A percentile compares a stretch with the other conserved stretches of the same genome.
These are phyloP conservation scores for Hypoxylon sp. DNA, from an alignment of 2,329 filamentous ascomycete species.

Conservation along the genomic window DNA sequence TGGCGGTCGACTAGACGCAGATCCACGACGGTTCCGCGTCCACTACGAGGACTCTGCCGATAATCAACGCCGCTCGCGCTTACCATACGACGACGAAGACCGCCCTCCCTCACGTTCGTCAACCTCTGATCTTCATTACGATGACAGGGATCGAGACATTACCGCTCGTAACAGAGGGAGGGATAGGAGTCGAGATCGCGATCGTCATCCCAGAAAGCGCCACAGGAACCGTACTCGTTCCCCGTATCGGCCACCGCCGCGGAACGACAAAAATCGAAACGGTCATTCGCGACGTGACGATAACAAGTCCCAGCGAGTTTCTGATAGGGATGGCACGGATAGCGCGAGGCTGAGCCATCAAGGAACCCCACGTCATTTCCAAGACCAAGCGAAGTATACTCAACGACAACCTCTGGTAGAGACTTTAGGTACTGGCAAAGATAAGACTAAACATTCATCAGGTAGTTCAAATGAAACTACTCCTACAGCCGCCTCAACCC, in stretches of 20 bases:
- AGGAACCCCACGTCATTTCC: constrained; percentile 59
- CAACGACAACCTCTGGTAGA: constrained; percentile 71
- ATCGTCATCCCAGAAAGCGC: constrained; percentile 64
- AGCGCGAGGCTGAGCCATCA: constrained; percentile 60
- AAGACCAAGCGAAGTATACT: constrained; percentile 69
- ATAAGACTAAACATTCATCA: constrained; percentile 76
- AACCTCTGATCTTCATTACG: constrained; percentile 56
- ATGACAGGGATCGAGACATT: constrained; percentile 63
- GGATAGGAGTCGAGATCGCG: constrained; percentile 47
- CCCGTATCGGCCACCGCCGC: constrained; percentile 45
- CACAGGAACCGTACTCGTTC: constrained; percentile 59
- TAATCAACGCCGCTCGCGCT: constrained; percentile 60
- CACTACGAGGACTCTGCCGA: constrained; percentile 70
- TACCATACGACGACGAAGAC: constrained; percentile 69
- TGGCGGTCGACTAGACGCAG: constrained; percentile 58
- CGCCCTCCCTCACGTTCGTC: constrained; percentile 59
- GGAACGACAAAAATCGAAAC: constrained; percentile 46
- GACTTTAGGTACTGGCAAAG: constrained; percentile 68
- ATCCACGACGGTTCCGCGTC: constrained; percentile 70
- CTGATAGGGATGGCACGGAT: constrained; percentile 49
- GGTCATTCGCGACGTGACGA: constrained; percentile 44
- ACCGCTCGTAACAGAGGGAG: constrained; percentile 45
- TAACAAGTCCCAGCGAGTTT: constrained; percentile 42
- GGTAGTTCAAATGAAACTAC: constrained; percentile 63
- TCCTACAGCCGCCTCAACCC: constrained; percentile 40